Evolutionary conservation across 192 early-diverging fungal genomes (phyloP), one percentile per base, ranked within the genome.

Genomic region (Coemansia sp.): DNA sequence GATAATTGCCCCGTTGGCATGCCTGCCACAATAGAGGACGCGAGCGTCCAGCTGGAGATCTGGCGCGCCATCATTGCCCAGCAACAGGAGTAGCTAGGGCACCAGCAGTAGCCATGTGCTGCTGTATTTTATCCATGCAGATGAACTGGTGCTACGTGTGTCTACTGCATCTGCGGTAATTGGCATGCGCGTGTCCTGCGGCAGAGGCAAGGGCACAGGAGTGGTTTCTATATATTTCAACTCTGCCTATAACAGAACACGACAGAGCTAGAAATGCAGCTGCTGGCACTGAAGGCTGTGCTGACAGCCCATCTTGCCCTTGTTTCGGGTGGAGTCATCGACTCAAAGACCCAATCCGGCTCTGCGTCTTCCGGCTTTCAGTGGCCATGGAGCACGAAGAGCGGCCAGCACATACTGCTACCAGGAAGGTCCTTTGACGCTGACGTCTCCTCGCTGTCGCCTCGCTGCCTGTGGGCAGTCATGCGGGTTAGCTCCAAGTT

Each of bases 11-110:
- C 60, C 0, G 47, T 66, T 31, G 39, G 53, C n/a, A 70, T 86
- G 0, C 90, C 90, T 0, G 83, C 85, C 1, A 92, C 90, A 8
- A 90, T 92, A 49, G 90, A 92, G 55, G 88, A 92, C 47, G 64
- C 47, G n/a, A 38, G 64, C 13, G 81, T 80, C 3, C 60, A 80
- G 34, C 20, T 35, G 6, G 82, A 85, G 29, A 67, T 44, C 11
- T 77, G 69, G 69, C 26, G 45, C 27, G 57, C 46, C 14, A 57
- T 72, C 10, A 38, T 65, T 0, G 31, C 43, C 0, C 16, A 23
- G 28, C 28, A 35, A 9, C 23, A 12, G n/a, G n/a, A n/a, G n/a
- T n/a, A n/a, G n/a, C n/a, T n/a, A n/a, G n/a, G n/a, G n/a, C n/a
- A n/a, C n/a, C n/a, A n/a, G n/a, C n/a, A n/a, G n/a, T n/a, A n/a